Conservation (phyloP, 2,329 filamentous ascomycete genomes). For the Neodidymelliopsis sp. region DNA sequence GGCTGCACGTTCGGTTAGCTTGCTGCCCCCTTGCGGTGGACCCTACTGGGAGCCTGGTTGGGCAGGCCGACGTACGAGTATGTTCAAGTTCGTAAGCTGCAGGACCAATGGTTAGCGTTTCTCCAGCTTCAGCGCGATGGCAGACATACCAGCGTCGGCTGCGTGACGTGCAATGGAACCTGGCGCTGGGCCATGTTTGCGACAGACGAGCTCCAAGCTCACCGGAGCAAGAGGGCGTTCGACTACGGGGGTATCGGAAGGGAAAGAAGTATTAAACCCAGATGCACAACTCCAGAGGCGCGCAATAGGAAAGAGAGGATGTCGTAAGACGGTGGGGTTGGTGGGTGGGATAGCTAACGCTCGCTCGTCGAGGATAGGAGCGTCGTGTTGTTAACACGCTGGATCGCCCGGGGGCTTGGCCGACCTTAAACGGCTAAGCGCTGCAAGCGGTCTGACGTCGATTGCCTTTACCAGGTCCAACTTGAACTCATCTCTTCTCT, state of each 20-base stretch:
- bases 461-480: constrained; percentile 4
- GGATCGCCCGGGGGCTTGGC: constrained; percentile 18
- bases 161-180: constrained; percentile 81
- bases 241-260: constrained; percentile 43
- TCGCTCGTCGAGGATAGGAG: constrained; percentile 16
- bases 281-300: constrained; percentile 49
- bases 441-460: constrained; percentile 18
- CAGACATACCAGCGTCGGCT: constrained; percentile 76
- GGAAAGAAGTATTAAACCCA: constrained; percentile 47
- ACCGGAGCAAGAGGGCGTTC: constrained; percentile 43
- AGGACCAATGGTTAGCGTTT: constrained; percentile 40
- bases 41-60: constrained; percentile 21
- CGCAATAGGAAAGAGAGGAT: constrained; percentile 48
- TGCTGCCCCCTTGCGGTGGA: constrained; percentile 25
- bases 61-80: constrained; percentile 52
- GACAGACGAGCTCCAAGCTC: constrained; percentile 50
- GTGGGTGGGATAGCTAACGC: constrained; percentile 38
- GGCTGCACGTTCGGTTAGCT: constrained; percentile 58
- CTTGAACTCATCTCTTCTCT: not conserved
- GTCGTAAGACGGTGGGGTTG: constrained; percentile 36
- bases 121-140: constrained; percentile 7
- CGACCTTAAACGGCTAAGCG: constrained; percentile 11
- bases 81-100: constrained; percentile 57
- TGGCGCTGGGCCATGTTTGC: constrained; percentile 73
- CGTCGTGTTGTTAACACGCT: constrained; percentile 22